Base-by-base conservation (phyloP, 2,329 filamentous ascomycete species). In the Colletotrichum lupini region DNA sequence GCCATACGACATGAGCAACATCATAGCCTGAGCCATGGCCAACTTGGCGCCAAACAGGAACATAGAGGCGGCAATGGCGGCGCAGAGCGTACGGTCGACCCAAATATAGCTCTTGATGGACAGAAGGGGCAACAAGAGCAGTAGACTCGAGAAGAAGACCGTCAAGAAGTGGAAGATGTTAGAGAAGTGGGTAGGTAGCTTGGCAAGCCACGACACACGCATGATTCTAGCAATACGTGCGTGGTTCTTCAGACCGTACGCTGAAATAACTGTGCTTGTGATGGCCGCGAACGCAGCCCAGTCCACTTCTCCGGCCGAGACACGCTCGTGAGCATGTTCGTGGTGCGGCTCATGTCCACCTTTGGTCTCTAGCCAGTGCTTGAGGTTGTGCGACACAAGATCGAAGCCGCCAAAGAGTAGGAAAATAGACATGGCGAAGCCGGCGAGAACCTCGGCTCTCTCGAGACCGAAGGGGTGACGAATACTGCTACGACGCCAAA, bases 401-500 rank as follows among this genome's bases (percentile, higher is more conserved):
- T 99, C 97, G 78, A 98, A 93, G 24, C 96, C 96, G 87, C 98
- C 98, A 83, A 99, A 99, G n/a, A 98, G 90, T 14, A 99, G 90
- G 74, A 98, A 95, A 52, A 99, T 93, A 64, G 95, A 97, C 91
- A 98, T 95, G 74, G 95, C 97, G 76, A 99, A 98, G 22, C 97
- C 97, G 46, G 95, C 95, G 19, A 99, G 90, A 5, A 99, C 96
- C 82, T 99, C 97, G 72, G 94, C 94, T 67, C 97, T 91, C 84
- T 98, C 95, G 28, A 99, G 89, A 4, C 93, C 95, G 80, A 99
- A 99, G 0, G 97, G 97, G 83, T 99, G 95, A 28, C 95, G 92
- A 77, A 99, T 93, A 76, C 93, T 97, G 77, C 94, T 96, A 59
- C 96, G 91, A 76, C 95, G 94, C 97, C 97, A 99, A 53, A 98